Conservation (phyloP, 306 rosid species). For the Echinosophora koreensis region DNA sequence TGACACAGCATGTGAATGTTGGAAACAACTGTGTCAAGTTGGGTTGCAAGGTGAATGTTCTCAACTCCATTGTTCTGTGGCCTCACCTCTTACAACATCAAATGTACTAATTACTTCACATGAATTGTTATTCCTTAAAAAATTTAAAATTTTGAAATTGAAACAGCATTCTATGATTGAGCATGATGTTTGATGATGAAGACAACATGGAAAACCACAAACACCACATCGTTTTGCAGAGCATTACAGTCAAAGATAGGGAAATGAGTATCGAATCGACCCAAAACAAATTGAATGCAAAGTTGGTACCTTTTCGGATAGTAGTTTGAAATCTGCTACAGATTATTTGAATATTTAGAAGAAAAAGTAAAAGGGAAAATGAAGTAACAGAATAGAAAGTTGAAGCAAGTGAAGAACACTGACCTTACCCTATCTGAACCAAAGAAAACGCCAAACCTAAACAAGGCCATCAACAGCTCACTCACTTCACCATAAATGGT, state of each 20-base stretch:
- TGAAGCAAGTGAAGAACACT: background rate
- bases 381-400: constrained; percentile 17
- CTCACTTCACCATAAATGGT: too few species aligned
- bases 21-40: constrained; percentile 49
- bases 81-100: constrained; percentile 37
- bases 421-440: constrained; percentile 35
- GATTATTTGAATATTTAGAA: background rate
- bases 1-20: constrained; percentile 50
- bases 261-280: background rate
- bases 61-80: constrained; percentile 51
- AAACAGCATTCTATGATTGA: background rate
- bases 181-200: constrained; percentile 8
- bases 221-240: background rate
- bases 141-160: too few species aligned
- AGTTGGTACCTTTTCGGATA: constrained; percentile 32
- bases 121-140: background rate
- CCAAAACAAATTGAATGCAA: constrained; percentile 30
- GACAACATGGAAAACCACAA: background rate
- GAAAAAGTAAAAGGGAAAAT: constrained; percentile 9
- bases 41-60: constrained; percentile 48
- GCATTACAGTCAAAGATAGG: background rate
- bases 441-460: background rate
- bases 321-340: constrained; percentile 5
- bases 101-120: constrained; percentile 26
- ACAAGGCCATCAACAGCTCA: too few species aligned